These are phyloP conservation scores for Russula lepida DNA, from an alignment of 768 basidiomycete genomes.

Conservation along the genomic window DNA sequence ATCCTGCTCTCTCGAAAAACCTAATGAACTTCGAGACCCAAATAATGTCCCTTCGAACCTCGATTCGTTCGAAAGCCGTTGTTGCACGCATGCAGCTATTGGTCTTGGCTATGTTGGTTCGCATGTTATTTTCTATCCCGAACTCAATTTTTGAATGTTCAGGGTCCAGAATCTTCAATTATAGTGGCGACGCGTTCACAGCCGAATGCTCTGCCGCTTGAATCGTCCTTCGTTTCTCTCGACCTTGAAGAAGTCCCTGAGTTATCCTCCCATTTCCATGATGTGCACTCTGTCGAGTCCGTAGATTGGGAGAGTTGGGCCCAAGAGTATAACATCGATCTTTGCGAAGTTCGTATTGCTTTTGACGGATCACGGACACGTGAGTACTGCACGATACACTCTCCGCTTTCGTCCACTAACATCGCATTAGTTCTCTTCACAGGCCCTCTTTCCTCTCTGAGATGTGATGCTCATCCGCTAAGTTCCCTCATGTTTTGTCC, in stretches of 20 bases:
- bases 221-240: slow-evolving; percentile 2
- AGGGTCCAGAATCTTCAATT: slow-evolving; percentile 13
- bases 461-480: slow-evolving; percentile 6
- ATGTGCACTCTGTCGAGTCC: slow-evolving; percentile 7
- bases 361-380: slow-evolving; percentile 10
- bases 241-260: slow-evolving; percentile 9
- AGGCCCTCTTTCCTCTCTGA: slow-evolving; percentile 13
- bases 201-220: not conserved
- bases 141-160: not conserved
- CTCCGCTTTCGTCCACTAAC: not conserved
- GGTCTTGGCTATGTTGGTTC: slow-evolving; percentile 19
- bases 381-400: slow-evolving; percentile 1
- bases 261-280: slow-evolving; percentile 3
- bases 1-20: slow-evolving; percentile 18
- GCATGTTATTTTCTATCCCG: not conserved
- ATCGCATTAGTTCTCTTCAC: slow-evolving; percentile 10
- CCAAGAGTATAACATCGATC: slow-evolving; percentile 14
- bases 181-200: slow-evolving; percentile 20
- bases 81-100: slow-evolving; percentile 16
- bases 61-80: slow-evolving; percentile 3
- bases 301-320: slow-evolving; percentile 21
- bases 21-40: slow-evolving; percentile 10
- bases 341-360: slow-evolving; percentile 18
- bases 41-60: not conserved
- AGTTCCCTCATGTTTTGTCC: slow-evolving; percentile 17